phyloP scores from a whole-genome alignment of 495 filamentous ascomycete genomes.

The Penicillium egyptiacum region DNA sequence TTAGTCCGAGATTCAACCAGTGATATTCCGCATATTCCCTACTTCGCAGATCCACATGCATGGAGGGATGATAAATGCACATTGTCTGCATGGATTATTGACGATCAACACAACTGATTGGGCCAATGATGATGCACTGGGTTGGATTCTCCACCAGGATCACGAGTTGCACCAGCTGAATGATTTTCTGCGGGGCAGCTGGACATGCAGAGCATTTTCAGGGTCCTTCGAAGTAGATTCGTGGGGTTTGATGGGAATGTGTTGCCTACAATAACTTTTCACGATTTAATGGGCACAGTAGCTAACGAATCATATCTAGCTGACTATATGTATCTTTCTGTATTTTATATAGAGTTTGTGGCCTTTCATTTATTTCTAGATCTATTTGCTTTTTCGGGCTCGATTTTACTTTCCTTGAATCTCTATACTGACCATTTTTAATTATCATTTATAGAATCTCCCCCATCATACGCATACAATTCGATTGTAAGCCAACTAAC shows the following conservation, averaged over 20 bases:
- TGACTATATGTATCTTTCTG: not conserved
- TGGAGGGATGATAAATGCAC: not conserved
- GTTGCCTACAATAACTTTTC: not conserved
- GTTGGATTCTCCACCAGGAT: not conserved
- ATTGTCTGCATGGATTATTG: not conserved
- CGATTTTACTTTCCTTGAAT: not conserved
- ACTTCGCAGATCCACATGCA: slow-evolving; percentile 1
- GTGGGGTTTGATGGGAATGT: not conserved
- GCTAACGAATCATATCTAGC: not conserved
- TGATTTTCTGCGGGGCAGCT: not conserved
- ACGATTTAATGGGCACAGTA: not conserved
- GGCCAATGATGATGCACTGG: not conserved
- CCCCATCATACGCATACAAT: not conserved
- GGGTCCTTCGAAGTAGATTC: too few relatives aligned
- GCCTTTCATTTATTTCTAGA: not conserved
- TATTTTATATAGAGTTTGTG: not conserved
- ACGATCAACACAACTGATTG: not conserved
- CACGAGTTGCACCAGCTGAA: slow-evolving; percentile 2
- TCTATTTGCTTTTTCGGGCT: not conserved
- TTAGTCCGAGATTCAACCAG: not conserved
- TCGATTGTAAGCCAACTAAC: not conserved
- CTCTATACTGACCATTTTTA: not conserved
- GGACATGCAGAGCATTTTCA: not conserved
- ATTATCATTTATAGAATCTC: not conserved
- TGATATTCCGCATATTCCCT: not conserved